Conservation (phyloP, 225 moss, liverwort and hornwort genomes). For the Bryum argenteum region DNA sequence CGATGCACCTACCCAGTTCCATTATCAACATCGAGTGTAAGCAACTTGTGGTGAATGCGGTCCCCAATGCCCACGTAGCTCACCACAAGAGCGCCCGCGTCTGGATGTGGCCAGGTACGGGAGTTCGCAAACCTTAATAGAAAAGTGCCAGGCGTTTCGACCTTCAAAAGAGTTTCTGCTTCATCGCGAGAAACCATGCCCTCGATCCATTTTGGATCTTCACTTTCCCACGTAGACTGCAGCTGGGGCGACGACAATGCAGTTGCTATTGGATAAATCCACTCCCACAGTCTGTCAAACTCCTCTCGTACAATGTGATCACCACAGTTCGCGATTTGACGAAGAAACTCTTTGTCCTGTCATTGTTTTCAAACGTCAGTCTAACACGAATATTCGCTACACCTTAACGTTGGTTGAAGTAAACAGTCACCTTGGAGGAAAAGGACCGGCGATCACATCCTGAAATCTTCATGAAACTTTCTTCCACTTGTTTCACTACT, state of each 20-base stretch:
- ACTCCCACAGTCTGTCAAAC: constrained; percentile 90
- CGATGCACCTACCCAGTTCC: constrained; percentile 66
- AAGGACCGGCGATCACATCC: constrained; percentile 73
- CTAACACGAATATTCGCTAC: not conserved
- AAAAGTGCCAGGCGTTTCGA: constrained; percentile 78
- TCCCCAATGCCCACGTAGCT: constrained; percentile 74
- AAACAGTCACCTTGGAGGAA: constrained; percentile 56
- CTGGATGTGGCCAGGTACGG: constrained; percentile 94
- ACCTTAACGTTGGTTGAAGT: constrained; percentile 13
- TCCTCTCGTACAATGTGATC: constrained; percentile 69
- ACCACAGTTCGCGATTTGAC: constrained; percentile 68
- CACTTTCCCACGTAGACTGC: constrained; percentile 83
- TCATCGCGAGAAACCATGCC: constrained; percentile 88
- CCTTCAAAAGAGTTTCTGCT: constrained; percentile 68
- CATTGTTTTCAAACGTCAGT: constrained; percentile 6
- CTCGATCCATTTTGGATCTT: constrained; percentile 93
- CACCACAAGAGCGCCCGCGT: constrained; percentile 93
- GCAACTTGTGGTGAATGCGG: constrained; percentile 81
- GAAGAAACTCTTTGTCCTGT: constrained; percentile 88
- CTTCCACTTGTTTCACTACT: constrained; percentile 61
- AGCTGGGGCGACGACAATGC: constrained; percentile 79
- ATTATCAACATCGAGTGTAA: constrained; percentile 78
- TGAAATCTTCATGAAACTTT: constrained; percentile 67
- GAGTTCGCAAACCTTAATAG: constrained; percentile 88
- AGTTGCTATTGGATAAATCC: constrained; percentile 82